These are phyloP conservation scores for Tricholoma terreum DNA, from an alignment of 768 basidiomycete species.

Conservation along the genomic window DNA sequence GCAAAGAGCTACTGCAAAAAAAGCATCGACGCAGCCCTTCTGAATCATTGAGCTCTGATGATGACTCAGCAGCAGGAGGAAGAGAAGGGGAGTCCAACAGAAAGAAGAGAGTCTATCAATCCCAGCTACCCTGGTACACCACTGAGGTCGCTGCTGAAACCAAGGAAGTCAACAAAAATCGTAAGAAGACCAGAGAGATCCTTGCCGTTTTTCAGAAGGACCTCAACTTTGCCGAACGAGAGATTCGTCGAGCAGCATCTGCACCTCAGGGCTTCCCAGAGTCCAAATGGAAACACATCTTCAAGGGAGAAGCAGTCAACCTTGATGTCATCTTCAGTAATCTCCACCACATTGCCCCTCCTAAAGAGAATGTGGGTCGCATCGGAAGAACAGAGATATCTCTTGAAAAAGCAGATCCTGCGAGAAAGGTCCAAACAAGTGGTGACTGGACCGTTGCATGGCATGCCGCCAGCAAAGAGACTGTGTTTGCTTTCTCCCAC, in stretches of 20 bases:
- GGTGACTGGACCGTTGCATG: conserved; percentile 26
- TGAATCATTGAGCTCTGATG: too few species aligned
- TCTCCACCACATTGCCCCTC: neutral
- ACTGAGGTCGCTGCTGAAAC: too few species aligned
- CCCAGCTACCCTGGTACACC: too few species aligned
- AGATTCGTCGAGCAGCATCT: neutral
- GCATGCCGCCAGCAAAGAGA: conserved; percentile 9
- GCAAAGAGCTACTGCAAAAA: too few species aligned
- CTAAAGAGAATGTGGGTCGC: conserved; percentile 14
- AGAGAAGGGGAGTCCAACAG: too few species aligned
- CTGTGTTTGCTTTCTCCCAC: conserved; percentile 23
- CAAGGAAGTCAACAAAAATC: too few species aligned
- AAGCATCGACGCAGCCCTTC: too few species aligned
- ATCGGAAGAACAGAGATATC: conserved; percentile 14
- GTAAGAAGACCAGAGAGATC: too few species aligned
- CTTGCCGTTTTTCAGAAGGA: too few species aligned
- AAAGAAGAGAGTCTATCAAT: too few species aligned
- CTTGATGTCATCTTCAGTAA: conserved; percentile 4
- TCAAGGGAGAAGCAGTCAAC: conserved; percentile 1
- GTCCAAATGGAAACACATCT: neutral
- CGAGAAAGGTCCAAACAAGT: conserved; percentile 10
- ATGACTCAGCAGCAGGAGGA: too few species aligned
- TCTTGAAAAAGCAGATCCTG: conserved; percentile 10
- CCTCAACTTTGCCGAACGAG: too few species aligned
- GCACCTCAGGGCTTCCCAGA: neutral